phyloP scores from a whole-genome alignment of 202 grass and related monocot genomes.

The Zoysia matrella region DNA sequence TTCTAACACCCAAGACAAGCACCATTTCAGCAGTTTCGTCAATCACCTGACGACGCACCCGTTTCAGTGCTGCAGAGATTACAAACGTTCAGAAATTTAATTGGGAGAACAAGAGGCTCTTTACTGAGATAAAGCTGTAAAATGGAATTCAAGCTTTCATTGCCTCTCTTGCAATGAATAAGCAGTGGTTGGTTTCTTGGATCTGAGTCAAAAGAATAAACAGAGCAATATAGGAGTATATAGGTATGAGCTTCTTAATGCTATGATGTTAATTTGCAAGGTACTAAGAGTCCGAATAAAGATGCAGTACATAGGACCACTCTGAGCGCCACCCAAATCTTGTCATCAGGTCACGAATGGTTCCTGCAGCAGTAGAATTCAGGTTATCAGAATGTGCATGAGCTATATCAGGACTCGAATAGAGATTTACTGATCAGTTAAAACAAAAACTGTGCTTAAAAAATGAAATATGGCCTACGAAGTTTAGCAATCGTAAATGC shows the following conservation, averaged over 20 bases:
- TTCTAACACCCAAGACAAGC: too few species aligned
- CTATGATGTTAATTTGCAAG: slow-evolving; percentile 3
- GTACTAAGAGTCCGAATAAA: not conserved
- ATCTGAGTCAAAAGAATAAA: slow-evolving; percentile 50
- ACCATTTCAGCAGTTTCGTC: too few species aligned
- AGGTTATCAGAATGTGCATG: not conserved
- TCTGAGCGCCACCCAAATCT: slow-evolving; percentile 56
- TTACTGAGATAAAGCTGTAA: not conserved
- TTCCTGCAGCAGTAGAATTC: too few species aligned
- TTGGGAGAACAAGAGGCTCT: not conserved
- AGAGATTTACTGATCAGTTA: not conserved
- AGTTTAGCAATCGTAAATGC: not conserved
- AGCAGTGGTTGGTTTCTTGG: slow-evolving; percentile 82
- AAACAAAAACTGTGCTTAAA: slow-evolving; percentile 6
- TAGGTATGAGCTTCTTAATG: slow-evolving; percentile 17
- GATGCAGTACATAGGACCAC: slow-evolving; percentile 73
- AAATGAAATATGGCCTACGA: not conserved
- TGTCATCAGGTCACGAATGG: too few species aligned
- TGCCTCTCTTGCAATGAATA: slow-evolving; percentile 97
- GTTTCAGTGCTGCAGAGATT: slow-evolving; percentile 33
- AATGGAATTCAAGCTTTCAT: slow-evolving; percentile 49
- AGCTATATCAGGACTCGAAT: not conserved
- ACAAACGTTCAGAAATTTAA: slow-evolving; percentile 7
- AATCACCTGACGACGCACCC: too few species aligned
- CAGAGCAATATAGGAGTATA: slow-evolving; percentile 18